Evolutionary conservation across 345 rosid genomes (phyloP), one percentile per base, ranked within the genome.

Genomic region (Rhodamnia rubescens): DNA sequence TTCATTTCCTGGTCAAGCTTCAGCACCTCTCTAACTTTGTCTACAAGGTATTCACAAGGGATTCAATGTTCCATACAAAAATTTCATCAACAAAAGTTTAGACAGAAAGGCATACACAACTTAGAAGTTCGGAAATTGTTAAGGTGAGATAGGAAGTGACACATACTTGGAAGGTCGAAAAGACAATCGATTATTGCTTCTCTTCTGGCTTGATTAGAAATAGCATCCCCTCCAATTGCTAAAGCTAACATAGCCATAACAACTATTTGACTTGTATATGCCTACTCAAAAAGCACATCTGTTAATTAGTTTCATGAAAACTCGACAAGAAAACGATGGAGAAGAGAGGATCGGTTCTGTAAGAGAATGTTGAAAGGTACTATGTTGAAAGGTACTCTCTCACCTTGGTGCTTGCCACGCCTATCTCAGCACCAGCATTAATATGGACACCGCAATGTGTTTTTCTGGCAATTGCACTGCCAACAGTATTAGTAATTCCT

Each of bases 401-500:
- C 87, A 97, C 99, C 98, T 97, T 97, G 52, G 99, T 97, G 87
- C 98, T 97, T 84, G 99, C 99, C 24, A 97, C 99, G 69, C 99
- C 98, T 81, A 95, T 97, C 92, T 97, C 99, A 86, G 93, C 94
- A 21, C 99, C 99, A 83, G 99, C 99, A 86, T 97, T 97, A 55
- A 97, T 94, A 86, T 95, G 99, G 56, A 97, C 91, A 81, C 98
- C 99, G 84, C 99, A 95, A 82, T 95, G 94, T 85, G 99, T 97
- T 58, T 90, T 90, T 74, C 98, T 94, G 78, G 99, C 99, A 81
- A 95, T 95, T 50, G 94, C 95, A 91, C 99, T 97, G 53, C 99
- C 99, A 88, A 97, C 99, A 10, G 99, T 94, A 89, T 97, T 93
- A 32, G 96, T 97, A 86, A 97, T 95, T 84, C 99, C 98, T n/a